Percentiles rank a stretch among this genome's conserved stretches.
phyloP scores from a whole-genome alignment of 2,329 filamentous ascomycete species.

The Daldinia sp. region DNA sequence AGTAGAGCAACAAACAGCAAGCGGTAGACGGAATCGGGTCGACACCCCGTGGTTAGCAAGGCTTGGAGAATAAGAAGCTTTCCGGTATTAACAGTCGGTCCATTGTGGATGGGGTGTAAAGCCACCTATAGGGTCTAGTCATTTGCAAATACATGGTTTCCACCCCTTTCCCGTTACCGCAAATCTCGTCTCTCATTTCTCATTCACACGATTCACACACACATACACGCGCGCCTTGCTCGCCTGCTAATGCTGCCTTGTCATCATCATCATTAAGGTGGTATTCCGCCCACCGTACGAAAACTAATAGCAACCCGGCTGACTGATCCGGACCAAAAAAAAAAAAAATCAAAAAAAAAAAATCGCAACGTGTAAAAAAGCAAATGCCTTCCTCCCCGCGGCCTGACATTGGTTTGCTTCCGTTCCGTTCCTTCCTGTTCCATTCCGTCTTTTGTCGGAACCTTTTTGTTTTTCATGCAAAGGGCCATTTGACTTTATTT shows the following conservation, averaged over 20 bases:
- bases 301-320: conserved; percentile 26
- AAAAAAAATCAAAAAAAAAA: conserved; percentile 14
- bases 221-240: too few relatives aligned
- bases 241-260: conserved; percentile 32
- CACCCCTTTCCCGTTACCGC: background rate
- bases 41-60: background rate
- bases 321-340: conserved; percentile 18
- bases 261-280: conserved; percentile 37
- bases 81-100: conserved; percentile 36
- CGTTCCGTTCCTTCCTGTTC: conserved; percentile 28
- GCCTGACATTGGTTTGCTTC: conserved; percentile 24
- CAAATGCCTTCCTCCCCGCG: conserved; percentile 13
- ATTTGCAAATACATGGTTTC: conserved; percentile 32
- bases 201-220: too few relatives aligned
- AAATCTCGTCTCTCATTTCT: conserved; percentile 26
- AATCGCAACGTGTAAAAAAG: too few relatives aligned
- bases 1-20: too few relatives aligned
- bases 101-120: conserved; percentile 23
- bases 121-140: conserved; percentile 32
- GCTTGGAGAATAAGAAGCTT: background rate
- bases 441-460: conserved; percentile 33
- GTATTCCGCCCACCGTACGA: conserved; percentile 26
- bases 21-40: background rate
- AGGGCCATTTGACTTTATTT: conserved; percentile 33
- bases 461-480: conserved; percentile 28